Evolutionary conservation across 768 basidiomycete species (phyloP), one percentile per base, ranked within the genome.

Genomic region (Kwoniella sp.): DNA sequence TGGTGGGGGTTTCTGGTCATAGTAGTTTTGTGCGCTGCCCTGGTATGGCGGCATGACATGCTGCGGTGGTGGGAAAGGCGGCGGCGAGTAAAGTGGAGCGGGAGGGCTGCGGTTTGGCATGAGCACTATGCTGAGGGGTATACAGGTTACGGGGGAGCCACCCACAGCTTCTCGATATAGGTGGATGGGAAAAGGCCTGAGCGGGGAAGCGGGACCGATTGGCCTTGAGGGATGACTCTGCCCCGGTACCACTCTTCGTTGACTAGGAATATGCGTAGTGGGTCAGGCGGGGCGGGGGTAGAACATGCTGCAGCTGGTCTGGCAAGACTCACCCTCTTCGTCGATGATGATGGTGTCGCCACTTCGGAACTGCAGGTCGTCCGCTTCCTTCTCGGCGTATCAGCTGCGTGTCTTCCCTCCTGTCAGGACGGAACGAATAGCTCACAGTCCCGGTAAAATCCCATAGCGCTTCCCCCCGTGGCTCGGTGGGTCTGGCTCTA

Each of bases 291-390:
- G n/a, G n/a, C n/a, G n/a, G n/a, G n/a, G n/a, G n/a, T n/a, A n/a
- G n/a, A n/a, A n/a, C n/a, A n/a, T n/a, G n/a, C n/a, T 3, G 7
- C n/a, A 38, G 27, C 25, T 3, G 5, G 10, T 11, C 10, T 27
- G 3, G 10, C 23, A 7, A 28, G 7, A 47, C 63, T 37, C 45
- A 69, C 67, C 67, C 41, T 89, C 86, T 48, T 84, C 81, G 39
- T 86, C 73, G 47, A 92, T 79, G 42, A 87, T 84, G 51, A 92
- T 79, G 32, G 81, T 78, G 63, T 90, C 89, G 1, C 87, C 88
- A 0, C 80, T 67, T 25, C 77, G 64, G 78, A 92, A 89, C 2
- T 82, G 80, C 6, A 92, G 78, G 66, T 92, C 89, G 26, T 84
- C 81, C 5, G 85, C 87, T 32, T 87, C 85, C 86, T 88, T 62